These are phyloP conservation scores for Melaleuca quinquenervia DNA, from an alignment of 345 rosid species.

Conservation along the genomic window DNA sequence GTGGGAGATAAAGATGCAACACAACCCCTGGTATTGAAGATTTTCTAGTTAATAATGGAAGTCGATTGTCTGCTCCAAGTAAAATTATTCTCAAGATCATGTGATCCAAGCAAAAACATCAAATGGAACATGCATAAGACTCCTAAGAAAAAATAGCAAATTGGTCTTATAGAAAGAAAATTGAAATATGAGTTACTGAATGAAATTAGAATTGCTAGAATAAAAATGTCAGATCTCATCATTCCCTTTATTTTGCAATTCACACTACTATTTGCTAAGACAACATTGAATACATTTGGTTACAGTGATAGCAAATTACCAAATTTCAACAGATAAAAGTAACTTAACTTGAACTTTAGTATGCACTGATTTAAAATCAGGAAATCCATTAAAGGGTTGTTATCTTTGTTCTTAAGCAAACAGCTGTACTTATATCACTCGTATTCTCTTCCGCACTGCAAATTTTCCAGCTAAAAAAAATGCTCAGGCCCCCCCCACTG, in stretches of 20 bases:
- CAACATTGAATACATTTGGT: background rate
- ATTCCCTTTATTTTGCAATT: background rate
- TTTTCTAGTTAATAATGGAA: background rate
- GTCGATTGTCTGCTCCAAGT: background rate
- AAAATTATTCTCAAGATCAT: background rate
- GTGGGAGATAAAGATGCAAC: background rate
- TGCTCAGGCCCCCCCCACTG: background rate
- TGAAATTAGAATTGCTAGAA: background rate
- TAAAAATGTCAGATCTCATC: background rate
- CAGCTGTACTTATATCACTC: background rate
- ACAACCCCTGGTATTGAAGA: background rate
- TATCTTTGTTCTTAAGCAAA: background rate
- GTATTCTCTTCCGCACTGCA: background rate
- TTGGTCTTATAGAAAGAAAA: background rate
- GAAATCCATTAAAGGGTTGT: background rate
- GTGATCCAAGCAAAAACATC: background rate
- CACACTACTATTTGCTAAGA: background rate
- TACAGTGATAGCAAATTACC: background rate
- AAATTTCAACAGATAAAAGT: background rate
- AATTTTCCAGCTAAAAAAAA: background rate
- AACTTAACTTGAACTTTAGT: background rate
- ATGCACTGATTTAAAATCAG: background rate
- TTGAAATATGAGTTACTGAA: background rate
- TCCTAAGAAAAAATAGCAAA: background rate
- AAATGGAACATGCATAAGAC: background rate